These are phyloP conservation scores for Draba incana DNA, from an alignment of 345 rosid genomes.

Conservation along the genomic window DNA sequence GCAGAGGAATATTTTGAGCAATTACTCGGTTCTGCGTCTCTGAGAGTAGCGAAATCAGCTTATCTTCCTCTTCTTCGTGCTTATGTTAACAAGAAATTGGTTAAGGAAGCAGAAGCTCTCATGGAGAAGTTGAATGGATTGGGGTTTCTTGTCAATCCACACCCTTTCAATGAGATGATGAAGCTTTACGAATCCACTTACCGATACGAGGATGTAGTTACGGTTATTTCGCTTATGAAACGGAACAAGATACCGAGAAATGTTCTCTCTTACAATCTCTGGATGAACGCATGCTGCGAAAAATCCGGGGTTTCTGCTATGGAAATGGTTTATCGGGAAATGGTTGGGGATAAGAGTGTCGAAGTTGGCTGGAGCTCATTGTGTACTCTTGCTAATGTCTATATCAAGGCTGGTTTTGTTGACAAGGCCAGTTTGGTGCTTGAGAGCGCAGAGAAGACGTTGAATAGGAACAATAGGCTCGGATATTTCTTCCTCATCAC, in stretches of 20 bases:
- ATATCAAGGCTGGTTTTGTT: conserved; percentile 48
- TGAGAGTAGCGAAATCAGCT: conserved; percentile 46
- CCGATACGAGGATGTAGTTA: conserved; percentile 51
- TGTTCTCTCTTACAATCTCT: conserved; percentile 63
- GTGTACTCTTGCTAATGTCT: conserved; percentile 55
- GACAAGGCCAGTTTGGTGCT: conserved; percentile 51
- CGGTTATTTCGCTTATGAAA: conserved; percentile 58
- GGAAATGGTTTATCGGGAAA: conserved; percentile 54
- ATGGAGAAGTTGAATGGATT: conserved; percentile 50
- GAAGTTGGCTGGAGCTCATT: conserved; percentile 66
- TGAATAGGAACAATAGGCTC: conserved; percentile 45
- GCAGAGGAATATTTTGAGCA: conserved; percentile 55
- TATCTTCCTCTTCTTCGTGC: conserved; percentile 54
- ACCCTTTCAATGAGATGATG: conserved; percentile 70
- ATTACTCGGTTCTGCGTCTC: conserved; percentile 28
- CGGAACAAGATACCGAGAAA: conserved; percentile 54
- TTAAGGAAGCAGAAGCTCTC: conserved; percentile 53
- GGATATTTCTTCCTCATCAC: conserved; percentile 62
- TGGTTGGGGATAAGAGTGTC: conserved; percentile 52
- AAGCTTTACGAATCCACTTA: conserved; percentile 53
- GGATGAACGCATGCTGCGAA: conserved; percentile 58
- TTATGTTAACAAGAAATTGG: conserved; percentile 50
- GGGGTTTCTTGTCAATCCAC: conserved; percentile 59
- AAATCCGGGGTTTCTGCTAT: conserved; percentile 37
- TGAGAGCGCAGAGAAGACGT: conserved; percentile 52